A percentile compares a stretch with the other conserved stretches of the same genome.
phyloP scores from a whole-genome alignment of 1,284 basidiomycete genomes.

The Ceratobasidium sp. region DNA sequence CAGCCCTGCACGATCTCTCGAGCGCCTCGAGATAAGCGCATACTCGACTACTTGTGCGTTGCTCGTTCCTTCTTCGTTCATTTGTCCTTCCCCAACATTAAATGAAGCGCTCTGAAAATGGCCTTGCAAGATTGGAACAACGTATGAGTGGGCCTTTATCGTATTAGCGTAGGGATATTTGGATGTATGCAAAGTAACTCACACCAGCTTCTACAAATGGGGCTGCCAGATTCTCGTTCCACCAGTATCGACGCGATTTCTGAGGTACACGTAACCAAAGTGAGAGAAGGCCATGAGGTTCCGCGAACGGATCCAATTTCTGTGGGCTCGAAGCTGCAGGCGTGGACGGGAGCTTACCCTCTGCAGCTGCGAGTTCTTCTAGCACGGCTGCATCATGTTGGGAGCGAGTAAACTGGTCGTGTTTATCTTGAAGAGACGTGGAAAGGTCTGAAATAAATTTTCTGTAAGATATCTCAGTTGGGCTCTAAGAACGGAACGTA shows the following conservation, averaged over 20 bases:
- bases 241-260: conserved; percentile 71
- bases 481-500: conserved; percentile 46
- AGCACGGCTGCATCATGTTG: conserved; percentile 56
- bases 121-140: conserved; percentile 89
- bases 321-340: neutral
- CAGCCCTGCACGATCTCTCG: conserved; percentile 58
- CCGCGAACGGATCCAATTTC: conserved; percentile 59
- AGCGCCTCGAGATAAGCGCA: conserved; percentile 57
- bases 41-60: conserved; percentile 49
- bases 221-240: conserved; percentile 83
- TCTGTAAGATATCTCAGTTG: neutral
- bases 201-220: conserved; percentile 79
- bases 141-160: conserved; percentile 73
- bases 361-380: conserved; percentile 59
- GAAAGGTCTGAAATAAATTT: conserved; percentile 69
- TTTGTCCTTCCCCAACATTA: conserved; percentile 50
- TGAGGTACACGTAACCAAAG: conserved; percentile 84
- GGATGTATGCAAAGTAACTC: too few relatives aligned
- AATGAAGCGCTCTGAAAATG: conserved; percentile 79
- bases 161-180: too few relatives aligned
- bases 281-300: conserved; percentile 74
- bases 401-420: conserved; percentile 64
- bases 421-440: conserved; percentile 78
- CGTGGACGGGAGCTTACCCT: neutral
- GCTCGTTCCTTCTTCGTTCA: conserved; percentile 18